phyloP scores from a whole-genome alignment of 768 basidiomycete genomes.

The Pholiota microspora region DNA sequence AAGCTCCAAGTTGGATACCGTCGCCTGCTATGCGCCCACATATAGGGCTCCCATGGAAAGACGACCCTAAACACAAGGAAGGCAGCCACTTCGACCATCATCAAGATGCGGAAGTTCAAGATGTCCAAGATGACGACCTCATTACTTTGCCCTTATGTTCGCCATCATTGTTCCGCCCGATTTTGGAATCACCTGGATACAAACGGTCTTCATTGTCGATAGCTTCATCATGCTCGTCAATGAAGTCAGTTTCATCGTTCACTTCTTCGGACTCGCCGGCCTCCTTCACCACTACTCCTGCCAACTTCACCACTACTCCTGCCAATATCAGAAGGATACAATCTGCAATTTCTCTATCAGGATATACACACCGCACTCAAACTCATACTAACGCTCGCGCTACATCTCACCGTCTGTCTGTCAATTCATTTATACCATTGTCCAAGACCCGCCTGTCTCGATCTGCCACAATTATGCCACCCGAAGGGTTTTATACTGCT shows the following conservation, averaged over 20 bases:
- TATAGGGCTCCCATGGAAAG: slow-evolving; percentile 8
- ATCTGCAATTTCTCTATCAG: slow-evolving; percentile 7
- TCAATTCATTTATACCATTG: neutral
- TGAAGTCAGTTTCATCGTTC: slow-evolving; percentile 4
- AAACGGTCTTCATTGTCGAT: slow-evolving; percentile 11
- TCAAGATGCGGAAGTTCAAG: slow-evolving; percentile 17
- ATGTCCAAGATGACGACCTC: slow-evolving; percentile 18
- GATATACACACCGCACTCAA: no score
- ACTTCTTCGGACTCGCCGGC: neutral
- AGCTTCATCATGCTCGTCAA: slow-evolving; percentile 12
- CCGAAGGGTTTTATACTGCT: neutral
- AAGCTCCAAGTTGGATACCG: slow-evolving; percentile 54
- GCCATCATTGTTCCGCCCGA: slow-evolving; percentile 1
- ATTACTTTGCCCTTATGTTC: slow-evolving; percentile 10
- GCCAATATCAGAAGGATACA: slow-evolving; percentile 20
- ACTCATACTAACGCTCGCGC: no score
- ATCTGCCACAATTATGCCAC: neutral
- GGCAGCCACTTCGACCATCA: slow-evolving; percentile 16
- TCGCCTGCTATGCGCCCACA: slow-evolving; percentile 28
- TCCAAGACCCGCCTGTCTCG: neutral
- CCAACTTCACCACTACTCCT: slow-evolving; percentile 1
- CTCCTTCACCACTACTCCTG: neutral
- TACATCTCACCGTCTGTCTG: neutral
- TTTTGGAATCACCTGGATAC: slow-evolving; percentile 9
- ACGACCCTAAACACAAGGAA: slow-evolving; percentile 12